Base-by-base conservation (phyloP, 129 eudicot species). In the Logfia minima region DNA sequence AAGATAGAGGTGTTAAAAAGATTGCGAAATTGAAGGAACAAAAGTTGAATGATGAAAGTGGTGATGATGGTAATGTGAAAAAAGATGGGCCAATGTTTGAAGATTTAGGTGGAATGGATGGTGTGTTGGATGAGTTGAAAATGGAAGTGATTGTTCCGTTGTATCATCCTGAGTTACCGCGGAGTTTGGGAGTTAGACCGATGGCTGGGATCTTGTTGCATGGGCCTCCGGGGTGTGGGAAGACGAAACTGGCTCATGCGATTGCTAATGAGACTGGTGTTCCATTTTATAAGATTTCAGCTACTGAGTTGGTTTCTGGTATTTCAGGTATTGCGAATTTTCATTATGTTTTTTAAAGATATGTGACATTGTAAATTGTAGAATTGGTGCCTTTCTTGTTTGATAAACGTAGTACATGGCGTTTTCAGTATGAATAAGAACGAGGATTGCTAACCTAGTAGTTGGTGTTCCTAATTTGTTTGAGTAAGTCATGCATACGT, bases 141-240 rank as follows among this genome's bases (percentile, higher is more conserved):
- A 89, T 81, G 92, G 90, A 89, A 82, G 93, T 94, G 34, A 86
- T 94, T 65, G 88, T 91, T 76, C 98, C 98, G 1, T 79, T 91
- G 31, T 86, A 76, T 60, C 92, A 89, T 80, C 96, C 97, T 0
- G 80, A 91, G 76, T 55, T 94, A 58, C 89, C 90, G 0, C 77
- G 65, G 11, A 19, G 76, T 41, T 85, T 91, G 0, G 97, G 97
- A 19, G 92, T 91, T 18, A 83, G 78, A 69, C 98, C 98, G 0
- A 85, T 87, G 79, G 48, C 87, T 0, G 98, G 98, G 73, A 86
- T 94, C 73, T 82, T 94, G 81, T 80, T 94, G 17, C 93, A 94
- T 21, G 97, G 99, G 19, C 99, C 97, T n/a, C 99, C 99, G 0
- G 99, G 98, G 8, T 94, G 98, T 75, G 98, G 98, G 48, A 94